Evolutionary conservation across 2,329 filamentous ascomycete genomes (phyloP).

Genomic region (Xylaria sp.): DNA sequence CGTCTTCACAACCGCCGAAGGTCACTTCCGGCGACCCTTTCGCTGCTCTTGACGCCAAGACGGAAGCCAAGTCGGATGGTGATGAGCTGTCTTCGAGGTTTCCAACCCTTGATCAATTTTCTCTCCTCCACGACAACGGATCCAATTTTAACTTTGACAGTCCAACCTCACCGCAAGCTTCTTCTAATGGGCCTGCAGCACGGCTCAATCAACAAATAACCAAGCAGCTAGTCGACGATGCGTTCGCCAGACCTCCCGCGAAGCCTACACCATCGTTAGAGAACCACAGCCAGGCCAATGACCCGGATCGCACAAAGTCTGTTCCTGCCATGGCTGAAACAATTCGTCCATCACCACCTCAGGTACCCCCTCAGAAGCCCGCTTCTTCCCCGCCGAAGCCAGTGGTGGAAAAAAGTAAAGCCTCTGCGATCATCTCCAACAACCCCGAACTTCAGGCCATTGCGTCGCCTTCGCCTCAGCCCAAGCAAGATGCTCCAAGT

Average conservation of each 20-base stretch:
- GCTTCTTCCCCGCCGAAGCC: slow-evolving; percentile 56
- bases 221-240: slow-evolving; percentile 84
- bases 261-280: slow-evolving; percentile 45
- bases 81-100: slow-evolving; percentile 90
- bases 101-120: slow-evolving; percentile 92
- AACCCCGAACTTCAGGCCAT: slow-evolving; percentile 71
- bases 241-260: slow-evolving; percentile 68
- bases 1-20: slow-evolving; percentile 66
- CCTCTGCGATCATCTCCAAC: slow-evolving; percentile 71
- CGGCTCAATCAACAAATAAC: slow-evolving; percentile 74
- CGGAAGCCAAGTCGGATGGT: slow-evolving; percentile 60
- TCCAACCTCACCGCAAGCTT: slow-evolving; percentile 56
- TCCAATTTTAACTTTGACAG: slow-evolving; percentile 85
- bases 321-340: slow-evolving; percentile 40
- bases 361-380: slow-evolving; percentile 49
- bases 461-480: slow-evolving; percentile 57
- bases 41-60: slow-evolving; percentile 82
- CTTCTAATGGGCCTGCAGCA: slow-evolving; percentile 55
- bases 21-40: slow-evolving; percentile 85
- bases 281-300: slow-evolving; percentile 49
- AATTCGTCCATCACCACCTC: slow-evolving; percentile 50
- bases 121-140: slow-evolving; percentile 85
- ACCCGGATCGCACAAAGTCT: slow-evolving; percentile 49
- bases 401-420: slow-evolving; percentile 63
- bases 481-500: slow-evolving; percentile 47